A percentile compares a stretch with the other conserved stretches of the same genome.
These are phyloP conservation scores for Colletotrichum ledebouriae DNA, from an alignment of 2,329 filamentous ascomycete species.

Conservation along the genomic window DNA sequence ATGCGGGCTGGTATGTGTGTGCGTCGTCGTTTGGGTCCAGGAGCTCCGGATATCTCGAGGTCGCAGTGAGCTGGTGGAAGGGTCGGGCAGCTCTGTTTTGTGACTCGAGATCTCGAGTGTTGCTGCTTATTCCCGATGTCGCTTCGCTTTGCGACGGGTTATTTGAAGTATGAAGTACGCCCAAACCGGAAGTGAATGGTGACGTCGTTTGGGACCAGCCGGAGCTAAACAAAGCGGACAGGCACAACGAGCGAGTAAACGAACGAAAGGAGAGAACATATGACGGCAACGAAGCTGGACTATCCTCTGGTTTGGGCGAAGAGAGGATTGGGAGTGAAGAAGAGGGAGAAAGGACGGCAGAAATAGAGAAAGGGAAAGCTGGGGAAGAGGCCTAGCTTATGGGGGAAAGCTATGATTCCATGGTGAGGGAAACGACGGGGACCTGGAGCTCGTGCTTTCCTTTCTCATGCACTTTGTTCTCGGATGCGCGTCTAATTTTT, in stretches of 20 bases:
- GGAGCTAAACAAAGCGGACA: slow-evolving; percentile 25
- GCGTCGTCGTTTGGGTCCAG: neutral
- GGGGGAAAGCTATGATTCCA: slow-evolving; percentile 32
- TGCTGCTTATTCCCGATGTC: neutral
- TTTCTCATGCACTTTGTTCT: neutral
- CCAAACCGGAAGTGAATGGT: slow-evolving; percentile 1
- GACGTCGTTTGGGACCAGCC: slow-evolving; percentile 28
- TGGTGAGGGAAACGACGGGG: slow-evolving; percentile 7
- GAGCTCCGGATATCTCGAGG: neutral
- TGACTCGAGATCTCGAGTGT: neutral
- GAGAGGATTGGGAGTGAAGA: slow-evolving; percentile 3
- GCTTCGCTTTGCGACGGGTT: slow-evolving; percentile 35
- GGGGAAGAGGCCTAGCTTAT: slow-evolving; percentile 25
- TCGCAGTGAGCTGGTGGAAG: neutral
- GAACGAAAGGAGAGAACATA: neutral
- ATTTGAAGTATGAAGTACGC: slow-evolving; percentile 9
- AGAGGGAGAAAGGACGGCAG: neutral
- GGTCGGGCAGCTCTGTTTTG: neutral
- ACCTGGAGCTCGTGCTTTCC: slow-evolving; percentile 4
- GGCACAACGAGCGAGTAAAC: slow-evolving; percentile 1
- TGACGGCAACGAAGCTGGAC: neutral
- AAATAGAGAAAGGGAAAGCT: slow-evolving; percentile 11
- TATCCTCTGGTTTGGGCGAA: neutral
- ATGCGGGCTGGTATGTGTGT: slow-evolving; percentile 18
- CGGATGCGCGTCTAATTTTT: slow-evolving; percentile 30